Conservation (phyloP, 1,284 basidiomycete species). For the Tilletia walkeri region DNA sequence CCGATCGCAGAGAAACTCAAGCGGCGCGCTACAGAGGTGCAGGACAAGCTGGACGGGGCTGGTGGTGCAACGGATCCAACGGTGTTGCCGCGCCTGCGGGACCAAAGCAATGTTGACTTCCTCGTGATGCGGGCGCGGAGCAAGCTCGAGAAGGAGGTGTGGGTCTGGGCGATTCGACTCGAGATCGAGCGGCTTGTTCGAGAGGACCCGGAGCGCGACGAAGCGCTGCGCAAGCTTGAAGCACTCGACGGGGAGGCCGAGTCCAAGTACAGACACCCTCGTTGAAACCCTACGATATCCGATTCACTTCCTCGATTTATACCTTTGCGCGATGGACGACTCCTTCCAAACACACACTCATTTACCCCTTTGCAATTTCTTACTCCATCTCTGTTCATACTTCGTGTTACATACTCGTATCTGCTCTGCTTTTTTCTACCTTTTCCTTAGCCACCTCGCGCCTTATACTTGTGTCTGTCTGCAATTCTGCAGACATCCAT, state of each 20-base stretch:
- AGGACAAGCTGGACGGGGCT: background rate
- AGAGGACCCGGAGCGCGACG: slow-evolving; percentile 49
- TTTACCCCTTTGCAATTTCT: too few relatives aligned
- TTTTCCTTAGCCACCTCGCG: too few relatives aligned
- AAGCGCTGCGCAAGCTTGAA: slow-evolving; percentile 42
- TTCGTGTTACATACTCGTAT: too few relatives aligned
- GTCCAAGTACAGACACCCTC: too few relatives aligned
- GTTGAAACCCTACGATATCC: too few relatives aligned
- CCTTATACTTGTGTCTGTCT: too few relatives aligned
- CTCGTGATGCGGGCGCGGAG: slow-evolving; percentile 72
- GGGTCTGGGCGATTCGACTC: slow-evolving; percentile 79
- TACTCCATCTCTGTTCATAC: too few relatives aligned
- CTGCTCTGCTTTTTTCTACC: too few relatives aligned
- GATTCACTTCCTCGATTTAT: too few relatives aligned
- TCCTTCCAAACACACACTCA: too few relatives aligned
- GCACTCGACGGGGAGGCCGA: slow-evolving; percentile 27
- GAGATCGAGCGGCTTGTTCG: slow-evolving; percentile 72
- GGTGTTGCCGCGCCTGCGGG: slow-evolving; percentile 63
- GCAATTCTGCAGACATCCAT: too few relatives aligned
- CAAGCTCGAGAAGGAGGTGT: slow-evolving; percentile 76
- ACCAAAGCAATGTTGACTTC: slow-evolving; percentile 63
- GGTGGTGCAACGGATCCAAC: slow-evolving; percentile 16
- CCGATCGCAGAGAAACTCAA: background rate
- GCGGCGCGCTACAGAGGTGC: background rate
- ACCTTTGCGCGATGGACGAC: too few relatives aligned